Conservation (phyloP, 129 eudicot genomes). For the Erigeron canadensis region DNA sequence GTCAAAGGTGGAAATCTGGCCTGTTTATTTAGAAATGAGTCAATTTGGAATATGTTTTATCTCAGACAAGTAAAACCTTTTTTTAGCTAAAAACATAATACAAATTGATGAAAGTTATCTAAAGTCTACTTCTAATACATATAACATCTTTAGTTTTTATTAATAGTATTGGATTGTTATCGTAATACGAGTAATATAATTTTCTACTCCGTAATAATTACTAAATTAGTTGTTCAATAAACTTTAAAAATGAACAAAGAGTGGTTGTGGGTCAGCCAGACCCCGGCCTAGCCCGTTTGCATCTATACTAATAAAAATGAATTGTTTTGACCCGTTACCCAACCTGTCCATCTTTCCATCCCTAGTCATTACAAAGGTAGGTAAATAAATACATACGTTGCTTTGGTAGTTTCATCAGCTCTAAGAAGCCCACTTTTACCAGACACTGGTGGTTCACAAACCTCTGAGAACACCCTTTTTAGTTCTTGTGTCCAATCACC, state of each 20-base stretch:
- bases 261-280: not conserved
- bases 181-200: not conserved
- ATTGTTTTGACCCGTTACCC: not conserved
- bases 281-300: not conserved
- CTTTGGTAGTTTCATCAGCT: slow-evolving; percentile 86
- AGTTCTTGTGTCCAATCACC: slow-evolving; percentile 99
- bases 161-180: not conserved
- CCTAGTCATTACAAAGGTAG: not conserved
- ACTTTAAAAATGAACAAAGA: not conserved
- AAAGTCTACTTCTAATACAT: not conserved
- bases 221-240: not conserved
- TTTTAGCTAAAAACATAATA: too few species aligned
- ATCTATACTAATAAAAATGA: not conserved
- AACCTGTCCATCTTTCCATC: not conserved
- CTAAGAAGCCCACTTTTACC: slow-evolving; percentile 95
- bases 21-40: not conserved
- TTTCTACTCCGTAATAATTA: not conserved
- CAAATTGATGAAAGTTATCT: not conserved
- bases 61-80: not conserved
- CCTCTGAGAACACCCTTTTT: slow-evolving; percentile 76
- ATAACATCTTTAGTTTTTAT: not conserved
- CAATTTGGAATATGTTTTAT: not conserved
- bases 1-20: not conserved
- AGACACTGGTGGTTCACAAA: slow-evolving; percentile 72
- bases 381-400: slow-evolving; percentile 41